Base-by-base conservation (phyloP, 2,329 filamentous ascomycete genomes). In the Talaromyces sp. region DNA sequence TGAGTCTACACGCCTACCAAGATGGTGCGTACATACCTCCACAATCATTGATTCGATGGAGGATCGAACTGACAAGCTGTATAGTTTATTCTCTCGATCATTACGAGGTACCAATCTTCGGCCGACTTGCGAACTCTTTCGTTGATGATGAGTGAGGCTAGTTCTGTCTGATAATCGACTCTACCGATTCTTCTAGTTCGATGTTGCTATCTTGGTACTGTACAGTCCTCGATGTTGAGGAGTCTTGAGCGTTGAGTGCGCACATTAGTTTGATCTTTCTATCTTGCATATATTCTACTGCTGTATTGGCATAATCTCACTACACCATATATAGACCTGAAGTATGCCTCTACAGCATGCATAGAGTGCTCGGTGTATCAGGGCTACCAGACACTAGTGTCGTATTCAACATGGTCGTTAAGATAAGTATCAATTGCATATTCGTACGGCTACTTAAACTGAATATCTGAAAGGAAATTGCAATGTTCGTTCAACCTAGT, bases 21-120 rank as follows among this genome's bases (percentile, higher is more conserved):
- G 93, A 98, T 79, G 92, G 91, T 79, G 84, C 87, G 81, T 47
- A 16, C 9, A 24, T 19, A 1, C 14, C 47, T 3, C 24, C 43
- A 58, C 19, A 48, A 35, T 13, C 37, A 27, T 52, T 31, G 7
- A 19, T 10, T 27, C 14, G 62, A 22, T 33, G 14, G n/a, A 9
- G 11, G 3, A 39, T 37, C 50, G 22, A 22, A 41, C n/a, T 41
- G 13, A 31, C 16, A 19, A 10, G 4, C 33, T 11, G 57, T 60
- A 2, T 45, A 88, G 86, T 88, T 60, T 86, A 88, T 67, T 87
- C 84, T 1, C 79, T 89, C 60, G 80, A 84, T 64, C 81, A 94
- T 75, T 96, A 89, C 67, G 93, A 98, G 77, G 84, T 97, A 2
- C 94, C 94, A 0, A 87, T 96, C 73, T 90, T 98, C 72, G 95